Base-by-base conservation (phyloP, 768 basidiomycete species). In the Boletus coccyginus region DNA sequence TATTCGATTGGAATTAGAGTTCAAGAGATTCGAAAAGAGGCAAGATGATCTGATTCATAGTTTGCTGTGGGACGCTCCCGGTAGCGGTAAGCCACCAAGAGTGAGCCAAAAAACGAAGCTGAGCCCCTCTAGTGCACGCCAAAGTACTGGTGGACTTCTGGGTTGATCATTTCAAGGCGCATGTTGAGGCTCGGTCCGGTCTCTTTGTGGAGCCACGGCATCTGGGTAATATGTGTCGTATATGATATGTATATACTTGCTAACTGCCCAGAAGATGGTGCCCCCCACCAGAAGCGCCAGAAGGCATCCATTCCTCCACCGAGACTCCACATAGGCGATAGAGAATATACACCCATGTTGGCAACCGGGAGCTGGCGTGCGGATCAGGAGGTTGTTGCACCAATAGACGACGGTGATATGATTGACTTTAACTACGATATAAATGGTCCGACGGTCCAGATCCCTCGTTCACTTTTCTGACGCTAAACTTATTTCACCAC, bases 141-240 rank as follows among this genome's bases (percentile, higher is more conserved):
- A 81, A 81, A 47, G 78, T 77, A n/a, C 69, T 93, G 42, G 75
- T 82, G 0, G 80, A 86, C 53, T 90, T 92, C 62, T 93, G 91
- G 91, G 74, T 81, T 55, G 79, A 83, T 53, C 86, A 81, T 62
- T 85, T 89, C 71, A 87, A 81, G 62, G 75, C 85, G 2, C 87
- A 88, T 62, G 80, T 90, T 3, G 82, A 87, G 65, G 79, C 87
- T 24, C 80, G 82, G 50, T 79, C 81, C 1, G 79, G 47, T 27
- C 59, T 62, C 49, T 43, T 49, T 16, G 17, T 52, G 31, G 59
- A 51, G 14, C 46, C 52, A 41, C 55, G 51, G 35, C 6, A 24
- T 19, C 43, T 17, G 17, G 65, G 66, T 63, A 66, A 58, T 31
- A 10, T 40, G 44, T 59, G 11, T 47, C 40, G 24, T 33, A 4